These are phyloP conservation scores for Eucalyptus pauciflora DNA, from an alignment of 345 rosid species.

Conservation along the genomic window DNA sequence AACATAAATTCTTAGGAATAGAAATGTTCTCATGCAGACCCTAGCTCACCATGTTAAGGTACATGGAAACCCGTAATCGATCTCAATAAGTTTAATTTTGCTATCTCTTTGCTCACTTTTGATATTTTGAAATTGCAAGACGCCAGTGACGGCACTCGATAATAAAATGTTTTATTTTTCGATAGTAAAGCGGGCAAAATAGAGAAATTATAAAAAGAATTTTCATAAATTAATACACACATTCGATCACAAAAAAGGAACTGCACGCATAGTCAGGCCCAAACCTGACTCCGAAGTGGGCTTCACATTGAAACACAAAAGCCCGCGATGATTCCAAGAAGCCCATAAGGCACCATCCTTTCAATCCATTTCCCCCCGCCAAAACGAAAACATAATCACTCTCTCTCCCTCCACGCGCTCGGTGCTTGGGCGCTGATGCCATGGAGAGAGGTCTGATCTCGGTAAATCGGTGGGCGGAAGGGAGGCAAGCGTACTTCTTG, in stretches of 20 bases:
- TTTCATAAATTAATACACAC: not conserved
- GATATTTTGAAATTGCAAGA: no score
- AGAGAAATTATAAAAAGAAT: no score
- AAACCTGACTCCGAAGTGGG: not conserved
- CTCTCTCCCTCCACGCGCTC: not conserved
- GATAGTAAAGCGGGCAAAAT: not conserved
- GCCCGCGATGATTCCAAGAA: not conserved
- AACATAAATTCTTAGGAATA: no score
- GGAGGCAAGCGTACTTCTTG: constrained; percentile 64
- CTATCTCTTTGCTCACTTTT: no score
- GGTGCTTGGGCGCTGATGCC: not conserved
- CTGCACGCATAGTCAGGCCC: fast-evolving
- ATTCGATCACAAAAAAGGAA: not conserved
- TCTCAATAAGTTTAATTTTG: no score
- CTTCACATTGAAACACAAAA: not conserved
- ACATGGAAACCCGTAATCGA: no score
- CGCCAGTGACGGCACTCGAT: not conserved
- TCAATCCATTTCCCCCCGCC: no score
- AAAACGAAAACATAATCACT: not conserved
- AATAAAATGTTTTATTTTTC: not conserved
- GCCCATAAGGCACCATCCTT: not conserved
- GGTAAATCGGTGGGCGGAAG: constrained; percentile 54
- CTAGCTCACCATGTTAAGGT: no score
- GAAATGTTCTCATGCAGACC: no score
- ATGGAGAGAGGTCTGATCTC: constrained; percentile 70